A percentile compares a stretch with the other conserved stretches of the same genome.
Evolutionary conservation across 345 rosid species (phyloP).

Genomic region (Cardamine chenopodiifolia): DNA sequence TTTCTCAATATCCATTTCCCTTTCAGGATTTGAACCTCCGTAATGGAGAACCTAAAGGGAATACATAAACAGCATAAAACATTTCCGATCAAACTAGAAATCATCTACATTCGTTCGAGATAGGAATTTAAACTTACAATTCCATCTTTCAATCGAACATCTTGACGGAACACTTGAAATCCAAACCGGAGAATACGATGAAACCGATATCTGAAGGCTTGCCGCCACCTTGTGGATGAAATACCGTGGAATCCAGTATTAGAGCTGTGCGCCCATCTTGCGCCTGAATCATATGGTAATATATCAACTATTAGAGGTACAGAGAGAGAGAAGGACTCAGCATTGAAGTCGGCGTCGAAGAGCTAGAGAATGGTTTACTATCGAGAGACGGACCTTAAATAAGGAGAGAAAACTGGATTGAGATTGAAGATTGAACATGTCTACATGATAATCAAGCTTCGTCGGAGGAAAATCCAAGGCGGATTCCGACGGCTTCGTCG

Average conservation of each 20-base stretch:
- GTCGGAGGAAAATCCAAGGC: conserved; percentile 52
- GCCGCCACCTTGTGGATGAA: conserved; percentile 97
- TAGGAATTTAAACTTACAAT: conserved; percentile 41
- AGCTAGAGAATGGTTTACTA: conserved; percentile 22
- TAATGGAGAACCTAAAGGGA: conserved; percentile 67
- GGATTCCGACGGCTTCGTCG: conserved; percentile 5
- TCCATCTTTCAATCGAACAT: conserved; percentile 82
- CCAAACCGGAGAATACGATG: conserved; percentile 42
- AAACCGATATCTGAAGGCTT: conserved; percentile 83
- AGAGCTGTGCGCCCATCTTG: conserved; percentile 65
- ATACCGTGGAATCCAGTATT: conserved; percentile 74
- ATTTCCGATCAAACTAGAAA: background rate
- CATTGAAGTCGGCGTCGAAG: conserved; percentile 8
- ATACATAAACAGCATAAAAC: background rate
- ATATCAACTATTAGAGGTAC: background rate
- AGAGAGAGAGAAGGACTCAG: conserved; percentile 3
- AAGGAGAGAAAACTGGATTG: conserved; percentile 47
- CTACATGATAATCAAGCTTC: conserved; percentile 53
- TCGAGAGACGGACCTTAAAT: conserved; percentile 41
- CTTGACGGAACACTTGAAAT: conserved; percentile 61
- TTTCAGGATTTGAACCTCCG: conserved; percentile 50
- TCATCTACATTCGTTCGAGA: background rate
- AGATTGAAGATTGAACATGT: conserved; percentile 53
- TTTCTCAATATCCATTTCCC: conserved; percentile 42
- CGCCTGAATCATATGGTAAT: conserved; percentile 40